Base-by-base conservation (phyloP, 2,329 filamentous ascomycete species). In the Elsinoe ampelina region DNA sequence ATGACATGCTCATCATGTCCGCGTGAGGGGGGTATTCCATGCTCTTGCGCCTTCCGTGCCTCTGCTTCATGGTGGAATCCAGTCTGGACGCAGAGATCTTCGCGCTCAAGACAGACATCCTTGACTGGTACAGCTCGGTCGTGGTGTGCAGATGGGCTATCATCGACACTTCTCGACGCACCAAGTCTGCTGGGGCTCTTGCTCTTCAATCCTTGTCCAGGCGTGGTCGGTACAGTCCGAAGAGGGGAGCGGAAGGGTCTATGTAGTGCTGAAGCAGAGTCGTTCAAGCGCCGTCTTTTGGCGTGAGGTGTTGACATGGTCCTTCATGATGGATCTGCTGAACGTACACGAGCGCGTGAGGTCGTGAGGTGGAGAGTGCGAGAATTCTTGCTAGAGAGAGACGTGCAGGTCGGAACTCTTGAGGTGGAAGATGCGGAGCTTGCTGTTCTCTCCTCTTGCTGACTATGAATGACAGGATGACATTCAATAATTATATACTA, bases 231-330 rank as follows among this genome's bases (percentile, higher is more conserved):
- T 39, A 12, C 47, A 55, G 73, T 77, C 62, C 78, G 80, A 59
- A 86, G 77, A 12, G 85, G 86, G 45, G 86, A 88, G 62, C 84
- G 83, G 72, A 89, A 89, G 0, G 86, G 86, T 66, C 84, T 86
- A 60, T 79, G 78, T 48, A 88, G 77, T 5, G 79, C 78, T n/a
- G 74, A 75, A 19, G 77, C 71, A 38, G 80, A 77, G 43, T 77
- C 72, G 58, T 84, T 77, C 60, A 85, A 72, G 61, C 82, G 80
- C 59, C 84, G 82, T 51, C 83, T 80, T 72, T 87, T 87, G 12
- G 54, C n/a, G 20, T 43, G 36, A 22, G 59, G 54, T 57, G 45
- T 47, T 30, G 8, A 51, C 51, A 55, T 60, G 10, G 38, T 43
- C 35, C 41, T 32, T 17, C 38, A 56, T n/a, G 10, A 15, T 55